These are phyloP conservation scores for Fusarium pseudocircinatum DNA, from an alignment of 2,329 filamentous ascomycete genomes.

Conservation along the genomic window DNA sequence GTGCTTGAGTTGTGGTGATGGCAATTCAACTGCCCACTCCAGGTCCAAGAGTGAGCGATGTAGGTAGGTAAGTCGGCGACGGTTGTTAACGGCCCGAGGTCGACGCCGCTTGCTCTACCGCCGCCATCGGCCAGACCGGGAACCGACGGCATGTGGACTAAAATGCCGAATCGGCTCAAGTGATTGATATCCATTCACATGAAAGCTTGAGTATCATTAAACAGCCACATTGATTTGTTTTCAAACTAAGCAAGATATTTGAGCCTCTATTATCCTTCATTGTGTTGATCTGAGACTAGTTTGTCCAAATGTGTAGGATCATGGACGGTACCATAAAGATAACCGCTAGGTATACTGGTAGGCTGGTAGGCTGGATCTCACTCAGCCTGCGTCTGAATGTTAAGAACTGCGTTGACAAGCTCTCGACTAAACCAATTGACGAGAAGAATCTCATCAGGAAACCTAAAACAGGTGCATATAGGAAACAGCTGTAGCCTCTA, in stretches of 20 bases:
- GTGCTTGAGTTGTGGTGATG: constrained; percentile 22
- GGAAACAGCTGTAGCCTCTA: background rate
- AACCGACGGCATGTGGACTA: constrained; percentile 30
- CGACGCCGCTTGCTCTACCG: constrained; percentile 30
- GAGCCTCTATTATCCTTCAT: background rate
- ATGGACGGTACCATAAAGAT: background rate
- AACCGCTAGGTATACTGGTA: background rate
- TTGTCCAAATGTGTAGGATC: background rate
- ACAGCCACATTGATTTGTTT: background rate
- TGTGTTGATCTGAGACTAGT: background rate
- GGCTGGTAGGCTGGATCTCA: background rate
- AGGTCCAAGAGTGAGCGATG: constrained; percentile 16
- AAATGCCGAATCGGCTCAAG: constrained; percentile 37
- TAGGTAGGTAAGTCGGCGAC: constrained; percentile 39
- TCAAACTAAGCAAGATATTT: background rate
- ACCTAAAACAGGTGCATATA: background rate
- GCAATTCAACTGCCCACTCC: constrained; percentile 22
- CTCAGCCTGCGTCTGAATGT: background rate
- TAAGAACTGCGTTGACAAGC: background rate
- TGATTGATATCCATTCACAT: constrained; percentile 13
- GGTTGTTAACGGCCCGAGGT: constrained; percentile 54
- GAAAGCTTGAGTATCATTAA: background rate
- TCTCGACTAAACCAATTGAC: background rate
- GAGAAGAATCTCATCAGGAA: background rate
- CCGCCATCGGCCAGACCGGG: constrained; percentile 44